Conservation (phyloP, 768 basidiomycete species). For the Nidularia pulvinata region DNA sequence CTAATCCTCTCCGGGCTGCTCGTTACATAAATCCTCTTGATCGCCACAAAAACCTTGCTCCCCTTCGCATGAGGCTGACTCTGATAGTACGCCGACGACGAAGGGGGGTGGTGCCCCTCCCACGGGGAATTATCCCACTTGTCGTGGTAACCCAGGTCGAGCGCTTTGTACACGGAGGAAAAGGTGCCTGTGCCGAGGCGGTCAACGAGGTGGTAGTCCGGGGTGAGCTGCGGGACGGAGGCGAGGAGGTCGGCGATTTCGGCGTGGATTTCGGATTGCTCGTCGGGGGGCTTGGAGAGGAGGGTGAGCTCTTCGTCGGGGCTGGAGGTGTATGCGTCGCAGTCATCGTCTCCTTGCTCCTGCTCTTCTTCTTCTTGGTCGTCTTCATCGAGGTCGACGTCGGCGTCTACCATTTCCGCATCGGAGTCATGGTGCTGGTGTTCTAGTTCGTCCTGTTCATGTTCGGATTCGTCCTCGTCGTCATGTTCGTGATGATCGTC, state of each 20-base stretch:
- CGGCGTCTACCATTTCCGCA: neutral
- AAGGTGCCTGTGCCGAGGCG: conserved; percentile 97
- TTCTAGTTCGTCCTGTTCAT: neutral
- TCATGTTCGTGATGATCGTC: conserved; percentile 4
- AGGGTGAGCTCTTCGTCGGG: conserved; percentile 56
- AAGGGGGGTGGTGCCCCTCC: conserved; percentile 63
- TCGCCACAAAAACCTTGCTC: conserved; percentile 78
- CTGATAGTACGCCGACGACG: conserved; percentile 70
- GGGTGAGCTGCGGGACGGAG: conserved; percentile 62
- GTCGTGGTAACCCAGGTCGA: conserved; percentile 69
- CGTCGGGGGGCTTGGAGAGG: conserved; percentile 55
- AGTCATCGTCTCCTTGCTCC: conserved; percentile 13
- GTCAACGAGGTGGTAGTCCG: conserved; percentile 81
- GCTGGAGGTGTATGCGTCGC: conserved; percentile 6
- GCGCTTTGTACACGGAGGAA: conserved; percentile 98
- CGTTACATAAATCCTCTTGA: conserved; percentile 98
- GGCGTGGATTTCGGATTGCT: conserved; percentile 68
- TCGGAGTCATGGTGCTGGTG: conserved; percentile 8
- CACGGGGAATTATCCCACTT: conserved; percentile 79
- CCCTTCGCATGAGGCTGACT: conserved; percentile 36
- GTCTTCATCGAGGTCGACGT: neutral
- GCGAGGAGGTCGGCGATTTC: conserved; percentile 77
- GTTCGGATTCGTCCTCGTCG: neutral
- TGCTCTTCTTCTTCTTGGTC: neutral
- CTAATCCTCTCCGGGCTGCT: conserved; percentile 90